Evolutionary conservation across 148 eudicot genomes (phyloP).

Genomic region (Diospyros lotus): DNA sequence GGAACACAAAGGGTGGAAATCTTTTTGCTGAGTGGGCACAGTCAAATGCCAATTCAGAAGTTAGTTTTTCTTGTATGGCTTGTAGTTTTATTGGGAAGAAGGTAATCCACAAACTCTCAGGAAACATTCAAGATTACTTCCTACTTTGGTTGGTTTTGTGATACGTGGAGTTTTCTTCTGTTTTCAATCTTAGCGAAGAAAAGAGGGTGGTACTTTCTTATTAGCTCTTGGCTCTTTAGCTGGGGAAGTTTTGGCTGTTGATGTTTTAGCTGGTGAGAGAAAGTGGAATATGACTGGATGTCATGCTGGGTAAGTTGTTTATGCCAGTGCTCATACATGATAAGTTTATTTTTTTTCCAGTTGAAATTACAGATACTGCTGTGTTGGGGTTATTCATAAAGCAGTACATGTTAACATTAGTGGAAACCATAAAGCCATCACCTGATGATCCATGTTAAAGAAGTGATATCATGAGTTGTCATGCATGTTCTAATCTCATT

Average conservation of each 20-base stretch:
- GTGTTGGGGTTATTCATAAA: neutral
- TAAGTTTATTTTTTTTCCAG: neutral
- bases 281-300: conserved; percentile 27
- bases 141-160: neutral
- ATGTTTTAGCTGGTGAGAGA: conserved; percentile 19
- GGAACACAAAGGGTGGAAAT: conserved; percentile 29
- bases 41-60: conserved; percentile 12
- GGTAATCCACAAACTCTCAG: conserved; percentile 14
- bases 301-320: conserved; percentile 25
- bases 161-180: neutral
- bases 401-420: neutral
- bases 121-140: neutral
- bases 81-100: conserved; percentile 30
- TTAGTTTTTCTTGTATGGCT: conserved; percentile 28
- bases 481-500: neutral
- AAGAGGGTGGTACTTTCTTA: conserved; percentile 25
- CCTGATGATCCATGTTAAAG: neutral
- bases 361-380: neutral
- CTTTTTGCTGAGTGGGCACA: conserved; percentile 26
- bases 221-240: conserved; percentile 25
- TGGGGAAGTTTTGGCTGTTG: conserved; percentile 23
- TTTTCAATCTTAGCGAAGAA: conserved; percentile 22
- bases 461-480: neutral
- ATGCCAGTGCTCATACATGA: neutral
- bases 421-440: neutral